Conservation (phyloP, 2,329 filamentous ascomycete genomes). For the Cladosporium sp. region DNA sequence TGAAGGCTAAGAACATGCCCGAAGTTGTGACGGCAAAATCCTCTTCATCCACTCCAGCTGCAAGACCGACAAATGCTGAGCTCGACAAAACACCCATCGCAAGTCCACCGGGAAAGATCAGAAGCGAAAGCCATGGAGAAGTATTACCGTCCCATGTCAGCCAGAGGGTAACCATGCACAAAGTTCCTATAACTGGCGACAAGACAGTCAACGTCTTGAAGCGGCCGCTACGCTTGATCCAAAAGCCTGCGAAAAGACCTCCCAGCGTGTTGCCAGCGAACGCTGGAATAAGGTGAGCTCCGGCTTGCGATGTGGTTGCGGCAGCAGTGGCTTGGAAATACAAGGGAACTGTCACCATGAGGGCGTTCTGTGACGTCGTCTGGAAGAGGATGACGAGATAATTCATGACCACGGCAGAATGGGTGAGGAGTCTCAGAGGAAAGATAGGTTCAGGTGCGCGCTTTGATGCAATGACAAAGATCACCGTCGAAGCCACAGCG, state of each 20-base stretch:
- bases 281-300: constrained; percentile 61
- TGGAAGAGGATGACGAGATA: constrained; percentile 53
- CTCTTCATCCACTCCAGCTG: constrained; percentile 40
- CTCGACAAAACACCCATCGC: constrained; percentile 46
- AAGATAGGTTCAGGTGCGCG: constrained; percentile 48
- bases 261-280: constrained; percentile 64
- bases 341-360: constrained; percentile 63
- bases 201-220: constrained; percentile 55
- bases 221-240: constrained; percentile 55
- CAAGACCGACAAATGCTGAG: constrained; percentile 48
- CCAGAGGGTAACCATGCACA: constrained; percentile 50
- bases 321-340: constrained; percentile 64
- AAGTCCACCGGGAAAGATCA: constrained; percentile 56
- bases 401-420: constrained; percentile 50
- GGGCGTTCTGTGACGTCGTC: constrained; percentile 54
- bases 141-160: constrained; percentile 59
- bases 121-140: constrained; percentile 52
- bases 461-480: constrained; percentile 22
- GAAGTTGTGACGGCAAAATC: constrained; percentile 50
- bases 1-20: constrained; percentile 45
- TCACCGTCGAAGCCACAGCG: constrained; percentile 14
- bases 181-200: constrained; percentile 46
- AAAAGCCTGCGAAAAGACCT: constrained; percentile 55
- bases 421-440: constrained; percentile 50
- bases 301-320: constrained; percentile 55